phyloP scores from a whole-genome alignment of 805 yeast genomes.

The Lipomyces oligophaga region DNA sequence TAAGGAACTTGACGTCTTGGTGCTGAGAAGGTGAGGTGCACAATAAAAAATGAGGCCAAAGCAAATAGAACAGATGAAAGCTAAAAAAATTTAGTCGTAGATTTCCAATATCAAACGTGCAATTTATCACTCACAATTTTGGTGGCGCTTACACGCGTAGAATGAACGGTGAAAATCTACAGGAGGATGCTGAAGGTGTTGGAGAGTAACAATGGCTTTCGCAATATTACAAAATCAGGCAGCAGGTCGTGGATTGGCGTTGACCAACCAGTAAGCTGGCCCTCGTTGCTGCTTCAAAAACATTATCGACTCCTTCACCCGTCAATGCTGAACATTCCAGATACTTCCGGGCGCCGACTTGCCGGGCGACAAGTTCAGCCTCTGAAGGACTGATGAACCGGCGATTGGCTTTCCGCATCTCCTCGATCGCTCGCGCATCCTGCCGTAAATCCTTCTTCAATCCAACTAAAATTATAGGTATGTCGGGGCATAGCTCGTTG shows the following conservation, averaged over 20 bases:
- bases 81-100: no score
- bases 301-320: constrained; percentile 93
- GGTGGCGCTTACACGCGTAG: no score
- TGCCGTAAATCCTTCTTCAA: constrained; percentile 75
- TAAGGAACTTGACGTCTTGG: no score
- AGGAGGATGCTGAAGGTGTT: no score
- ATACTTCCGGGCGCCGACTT: constrained; percentile 78
- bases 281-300: constrained; percentile 86
- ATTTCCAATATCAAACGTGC: no score
- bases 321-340: constrained; percentile 88
- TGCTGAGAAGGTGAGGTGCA: no score
- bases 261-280: constrained; percentile 62
- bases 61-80: no score
- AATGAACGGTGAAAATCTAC: no score
- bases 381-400: constrained; percentile 42
- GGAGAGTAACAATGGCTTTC: no score
- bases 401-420: constrained; percentile 48
- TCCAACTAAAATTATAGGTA: constrained; percentile 76
- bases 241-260: constrained; percentile 45
- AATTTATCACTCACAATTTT: no score
- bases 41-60: no score
- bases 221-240: constrained; percentile 39
- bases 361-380: constrained; percentile 68
- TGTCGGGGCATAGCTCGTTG: constrained; percentile 69
- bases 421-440: constrained; percentile 38